These are phyloP conservation scores for Aphanoascus verrucosus DNA, from an alignment of 2,329 filamentous ascomycete species.

Conservation along the genomic window DNA sequence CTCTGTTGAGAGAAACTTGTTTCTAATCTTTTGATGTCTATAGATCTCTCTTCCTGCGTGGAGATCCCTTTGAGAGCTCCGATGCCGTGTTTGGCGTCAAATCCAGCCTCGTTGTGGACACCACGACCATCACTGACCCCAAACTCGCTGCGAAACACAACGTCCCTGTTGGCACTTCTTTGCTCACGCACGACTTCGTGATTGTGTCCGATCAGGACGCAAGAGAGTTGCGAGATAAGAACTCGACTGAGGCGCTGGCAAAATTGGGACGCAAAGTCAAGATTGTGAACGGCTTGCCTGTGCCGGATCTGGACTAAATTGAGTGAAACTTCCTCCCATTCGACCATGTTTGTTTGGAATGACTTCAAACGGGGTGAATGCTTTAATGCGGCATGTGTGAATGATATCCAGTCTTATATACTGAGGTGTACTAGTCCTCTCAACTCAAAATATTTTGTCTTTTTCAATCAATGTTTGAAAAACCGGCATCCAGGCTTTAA, in stretches of 20 bases:
- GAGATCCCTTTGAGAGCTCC: slow-evolving; percentile 69
- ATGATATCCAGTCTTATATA: too few species aligned
- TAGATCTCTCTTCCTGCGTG: slow-evolving; percentile 65
- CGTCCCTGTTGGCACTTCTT: slow-evolving; percentile 51
- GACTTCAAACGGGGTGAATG: not conserved
- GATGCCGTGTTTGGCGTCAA: slow-evolving; percentile 86
- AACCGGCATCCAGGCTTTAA: too few species aligned
- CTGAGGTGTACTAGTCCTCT: too few species aligned
- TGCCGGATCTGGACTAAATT: slow-evolving; percentile 55
- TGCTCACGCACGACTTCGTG: slow-evolving; percentile 66
- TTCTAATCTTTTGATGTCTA: slow-evolving; percentile 6
- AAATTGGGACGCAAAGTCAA: slow-evolving; percentile 58
- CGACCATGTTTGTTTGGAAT: too few species aligned
- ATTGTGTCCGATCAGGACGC: slow-evolving; percentile 63
- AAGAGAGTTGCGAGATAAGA: slow-evolving; percentile 51
- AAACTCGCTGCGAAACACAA: slow-evolving; percentile 50
- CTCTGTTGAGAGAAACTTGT: not conserved
- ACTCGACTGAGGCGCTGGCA: slow-evolving; percentile 56
- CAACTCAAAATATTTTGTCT: too few species aligned
- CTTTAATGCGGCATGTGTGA: not conserved
- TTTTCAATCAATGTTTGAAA: too few species aligned
- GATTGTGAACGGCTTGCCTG: slow-evolving; percentile 63
- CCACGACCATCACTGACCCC: slow-evolving; percentile 42
- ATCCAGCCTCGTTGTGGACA: slow-evolving; percentile 61
- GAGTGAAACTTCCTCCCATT: not conserved